Evolutionary conservation across 176 grass and related monocot genomes (phyloP).

Genomic region (Ensete glaucum): DNA sequence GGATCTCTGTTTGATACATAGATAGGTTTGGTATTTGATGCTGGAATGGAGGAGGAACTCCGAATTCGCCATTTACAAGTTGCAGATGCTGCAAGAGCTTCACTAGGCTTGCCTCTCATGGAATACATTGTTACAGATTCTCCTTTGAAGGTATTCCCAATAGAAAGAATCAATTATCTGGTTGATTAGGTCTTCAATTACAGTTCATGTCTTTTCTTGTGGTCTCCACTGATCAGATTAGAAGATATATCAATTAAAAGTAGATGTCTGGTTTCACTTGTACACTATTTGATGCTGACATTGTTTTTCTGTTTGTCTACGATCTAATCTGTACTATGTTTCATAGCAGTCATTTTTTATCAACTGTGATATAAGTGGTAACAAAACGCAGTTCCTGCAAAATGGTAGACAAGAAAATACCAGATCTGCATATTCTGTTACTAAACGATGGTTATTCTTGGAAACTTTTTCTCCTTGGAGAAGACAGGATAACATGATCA

Average conservation of each 20-base stretch:
- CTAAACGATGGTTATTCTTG: too few relatives aligned
- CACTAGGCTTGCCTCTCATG: slow-evolving; percentile 55
- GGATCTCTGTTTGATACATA: slow-evolving; percentile 22
- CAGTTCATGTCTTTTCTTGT: not conserved
- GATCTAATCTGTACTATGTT: not conserved
- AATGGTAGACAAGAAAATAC: not conserved
- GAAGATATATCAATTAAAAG: not conserved
- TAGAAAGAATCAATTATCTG: not conserved
- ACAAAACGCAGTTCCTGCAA: not conserved
- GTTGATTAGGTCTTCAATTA: not conserved
- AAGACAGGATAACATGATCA: too few relatives aligned
- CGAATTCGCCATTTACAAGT: slow-evolving; percentile 72
- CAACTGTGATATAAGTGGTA: not conserved
- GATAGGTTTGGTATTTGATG: slow-evolving; percentile 90
- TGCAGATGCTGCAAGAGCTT: slow-evolving; percentile 68
- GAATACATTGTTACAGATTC: slow-evolving; percentile 80
- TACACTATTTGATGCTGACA: not conserved
- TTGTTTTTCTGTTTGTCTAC: not conserved
- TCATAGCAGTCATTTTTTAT: not conserved
- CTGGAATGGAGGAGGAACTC: slow-evolving; percentile 79
- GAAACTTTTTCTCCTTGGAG: too few relatives aligned
- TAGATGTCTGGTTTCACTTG: not conserved
- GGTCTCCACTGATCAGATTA: not conserved
- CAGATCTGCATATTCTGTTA: not conserved
- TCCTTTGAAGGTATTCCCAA: slow-evolving; percentile 58